Base-by-base conservation (phyloP, 2,329 filamentous ascomycete species). In the Diplodia intermedia region DNA sequence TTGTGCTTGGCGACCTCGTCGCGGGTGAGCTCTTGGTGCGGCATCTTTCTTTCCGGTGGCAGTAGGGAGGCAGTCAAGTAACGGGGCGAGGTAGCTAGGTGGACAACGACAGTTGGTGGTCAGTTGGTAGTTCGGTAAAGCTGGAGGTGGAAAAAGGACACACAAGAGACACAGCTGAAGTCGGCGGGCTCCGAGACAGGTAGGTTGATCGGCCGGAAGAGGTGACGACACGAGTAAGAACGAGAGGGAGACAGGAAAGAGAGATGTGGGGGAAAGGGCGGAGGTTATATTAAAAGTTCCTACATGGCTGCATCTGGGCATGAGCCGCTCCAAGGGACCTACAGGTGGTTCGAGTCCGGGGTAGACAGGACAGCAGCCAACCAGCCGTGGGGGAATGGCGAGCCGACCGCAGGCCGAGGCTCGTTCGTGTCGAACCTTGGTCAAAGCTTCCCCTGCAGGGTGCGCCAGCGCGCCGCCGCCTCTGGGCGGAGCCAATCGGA, bases 1-100 rank as follows among this genome's bases (percentile, higher is more conserved):
- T 89, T 92, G 82, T 94, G 90, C 78, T 90, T 86, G 70, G 90
- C 89, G 73, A 95, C 91, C 78, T 92, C 80, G 52, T 79, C 82
- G 73, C 84, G 84, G 63, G 83, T 82, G 65, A 65, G 33, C 33
- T 47, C 50, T 47, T 65, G 62, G 62, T 54, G 50, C 2, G 62
- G 62, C 62, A 65, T 65, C 31, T 23, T 38, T 49, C 4, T 38
- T 38, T 38, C 11, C 38, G 55, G 33, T 43, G 33, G n/a, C 14
- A 11, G 36, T 4, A 11, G n/a, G 55, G 9, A 40, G n/a, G 36
- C 15, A 11, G 40, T 43, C 14, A 43, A 43, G 40, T 7, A 15
- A 43, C 40, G 26, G 3, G 26, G 26, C 26, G 52, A 55, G 53
- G 15, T 40, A 23, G 31, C 12, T 55, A 12, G 33, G 36, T 38